Base-by-base conservation (phyloP, 1,139 yeast genomes). In the Candida tropicalis region DNA sequence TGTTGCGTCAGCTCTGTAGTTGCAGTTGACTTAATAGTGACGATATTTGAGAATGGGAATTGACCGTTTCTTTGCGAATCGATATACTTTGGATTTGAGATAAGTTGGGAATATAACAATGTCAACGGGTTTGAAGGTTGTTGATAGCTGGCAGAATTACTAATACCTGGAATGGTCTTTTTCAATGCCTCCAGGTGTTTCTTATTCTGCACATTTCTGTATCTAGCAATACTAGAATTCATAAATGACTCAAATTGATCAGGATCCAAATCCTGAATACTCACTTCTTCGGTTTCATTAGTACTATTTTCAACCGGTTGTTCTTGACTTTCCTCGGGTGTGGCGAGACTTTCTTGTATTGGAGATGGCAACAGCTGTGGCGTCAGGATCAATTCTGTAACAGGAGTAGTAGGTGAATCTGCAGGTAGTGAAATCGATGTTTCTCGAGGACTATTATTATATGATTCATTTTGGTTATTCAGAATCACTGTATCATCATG, bases 1-100 rank as follows among this genome's bases (percentile, higher is more conserved):
- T 65, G 71, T 16, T 63, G 56, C 1, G 70, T 62, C 58, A 57
- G 72, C 39, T 60, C 61, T 6, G 67, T 72, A 5, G 75, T 73
- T 7, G 79, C 68, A 0, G 66, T 52, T 3, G 77, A 68, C 46
- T 73, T 73, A 12, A 60, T 54, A 18, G 55, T 53, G 7, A 54
- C 38, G 23, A 45, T 38, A 18, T 42, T 45, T 8, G 51, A 46
- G 34, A 50, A 50, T 12, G 55, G 55, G 27, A 43, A 42, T 16
- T 36, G 39, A 9, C 47, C 35, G 16, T 42, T 42, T 17, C 42
- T 24, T 23, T 49, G 41, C 1, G 48, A 17, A 12, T 42, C 51
- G 11, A 41, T 25, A 32, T 45, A 50, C 9, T 48, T 48, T 2
- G 54, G 53, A 29, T 51, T 51, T 12, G 54, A 42, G 7, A 51